Percentiles rank a stretch among this genome's conserved stretches.
Evolutionary conservation across 495 filamentous ascomycete genomes (phyloP).

Genomic region (Trichoderma gamsii): DNA sequence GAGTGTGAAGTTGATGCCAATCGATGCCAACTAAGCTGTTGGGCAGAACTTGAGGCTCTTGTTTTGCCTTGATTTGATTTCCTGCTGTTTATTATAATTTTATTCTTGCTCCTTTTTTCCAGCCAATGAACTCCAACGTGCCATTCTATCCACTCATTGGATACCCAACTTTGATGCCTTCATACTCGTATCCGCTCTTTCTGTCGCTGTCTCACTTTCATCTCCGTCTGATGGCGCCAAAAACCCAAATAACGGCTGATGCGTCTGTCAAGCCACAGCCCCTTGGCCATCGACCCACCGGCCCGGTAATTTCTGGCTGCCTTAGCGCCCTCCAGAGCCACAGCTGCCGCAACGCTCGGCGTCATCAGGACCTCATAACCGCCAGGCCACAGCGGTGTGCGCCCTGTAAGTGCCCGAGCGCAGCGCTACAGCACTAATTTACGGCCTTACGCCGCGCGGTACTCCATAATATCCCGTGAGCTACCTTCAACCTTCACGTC

Average conservation of each 20-base stretch:
- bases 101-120: too few species aligned
- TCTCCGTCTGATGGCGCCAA: background rate
- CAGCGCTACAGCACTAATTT: background rate
- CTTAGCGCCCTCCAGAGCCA: background rate
- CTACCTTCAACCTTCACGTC: background rate
- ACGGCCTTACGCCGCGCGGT: background rate
- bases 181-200: background rate
- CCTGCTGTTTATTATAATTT: too few species aligned
- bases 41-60: too few species aligned
- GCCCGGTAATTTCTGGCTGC: background rate
- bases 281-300: constrained; percentile 3
- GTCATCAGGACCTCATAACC: constrained; percentile 1
- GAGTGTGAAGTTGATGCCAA: too few species aligned
- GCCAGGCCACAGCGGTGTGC: constrained; percentile 3
- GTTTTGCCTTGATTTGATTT: too few species aligned
- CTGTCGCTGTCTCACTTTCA: background rate
- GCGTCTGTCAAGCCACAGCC: constrained; percentile 5
- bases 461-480: background rate
- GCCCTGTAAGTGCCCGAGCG: constrained; percentile 7
- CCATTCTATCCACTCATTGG: too few species aligned
- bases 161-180: too few species aligned
- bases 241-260: background rate
- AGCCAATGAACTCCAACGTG: too few species aligned
- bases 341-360: background rate
- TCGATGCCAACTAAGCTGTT: too few species aligned